Percentiles rank a stretch among this genome's conserved stretches.
Conservation (phyloP, 2,329 filamentous ascomycete genomes). For the Fusarium mundagurra region DNA sequence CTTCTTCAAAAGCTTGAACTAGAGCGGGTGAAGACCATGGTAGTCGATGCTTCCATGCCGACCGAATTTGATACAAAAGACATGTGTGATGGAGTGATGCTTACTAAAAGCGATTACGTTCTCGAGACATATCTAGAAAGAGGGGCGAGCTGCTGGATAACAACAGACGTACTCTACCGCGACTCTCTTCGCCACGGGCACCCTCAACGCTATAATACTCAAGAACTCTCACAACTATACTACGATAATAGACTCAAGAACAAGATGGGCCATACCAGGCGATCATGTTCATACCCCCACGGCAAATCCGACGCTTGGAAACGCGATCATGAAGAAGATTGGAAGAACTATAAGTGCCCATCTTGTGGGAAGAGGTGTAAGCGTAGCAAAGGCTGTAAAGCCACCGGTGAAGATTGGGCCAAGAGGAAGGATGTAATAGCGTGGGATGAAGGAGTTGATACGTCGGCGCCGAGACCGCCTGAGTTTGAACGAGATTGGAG, state of each 20-base stretch:
- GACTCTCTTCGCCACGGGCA: constrained; percentile 2
- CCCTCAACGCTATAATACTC: neutral
- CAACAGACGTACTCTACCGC: neutral
- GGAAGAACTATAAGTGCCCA: neutral
- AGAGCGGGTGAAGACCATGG: neutral
- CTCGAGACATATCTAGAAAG: neutral
- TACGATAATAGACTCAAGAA: neutral
- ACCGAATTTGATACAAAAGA: neutral
- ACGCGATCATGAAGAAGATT: neutral
- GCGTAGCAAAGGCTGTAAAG: neutral
- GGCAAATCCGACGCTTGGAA: constrained; percentile 3
- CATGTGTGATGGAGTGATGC: neutral
- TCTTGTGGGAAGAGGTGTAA: neutral
- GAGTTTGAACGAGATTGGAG: constrained; percentile 16
- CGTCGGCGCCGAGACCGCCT: neutral
- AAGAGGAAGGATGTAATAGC: neutral
- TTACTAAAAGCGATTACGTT: neutral
- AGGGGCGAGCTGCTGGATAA: neutral
- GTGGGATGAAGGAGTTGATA: neutral
- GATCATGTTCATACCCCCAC: neutral
- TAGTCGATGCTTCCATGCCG: neutral
- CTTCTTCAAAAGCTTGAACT: neutral
- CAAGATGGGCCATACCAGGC: neutral
- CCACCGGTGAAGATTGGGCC: neutral
- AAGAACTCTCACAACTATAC: neutral